A percentile compares a stretch with the other conserved stretches of the same genome.
Evolutionary conservation across 441 rosid genomes (phyloP).

Genomic region (Populus hybrid): DNA sequence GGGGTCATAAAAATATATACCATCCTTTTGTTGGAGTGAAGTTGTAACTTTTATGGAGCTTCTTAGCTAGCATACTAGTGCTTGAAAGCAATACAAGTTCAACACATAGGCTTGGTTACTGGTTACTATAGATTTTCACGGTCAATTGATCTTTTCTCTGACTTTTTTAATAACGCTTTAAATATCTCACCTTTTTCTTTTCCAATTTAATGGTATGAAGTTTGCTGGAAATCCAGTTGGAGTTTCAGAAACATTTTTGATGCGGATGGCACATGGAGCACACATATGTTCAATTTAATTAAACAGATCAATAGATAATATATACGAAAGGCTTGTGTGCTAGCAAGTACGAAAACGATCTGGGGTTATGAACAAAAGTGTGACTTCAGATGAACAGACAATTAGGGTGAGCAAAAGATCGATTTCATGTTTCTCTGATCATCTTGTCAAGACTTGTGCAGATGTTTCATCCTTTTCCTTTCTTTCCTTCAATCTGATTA

Average conservation of each 20-base stretch:
- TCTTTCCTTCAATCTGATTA: constrained; percentile 4
- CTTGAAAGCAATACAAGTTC: too few species aligned
- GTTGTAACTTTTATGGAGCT: too few species aligned
- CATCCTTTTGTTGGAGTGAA: too few species aligned
- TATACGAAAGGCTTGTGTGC: constrained; percentile 33
- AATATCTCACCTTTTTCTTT: not conserved
- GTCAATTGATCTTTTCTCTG: not conserved
- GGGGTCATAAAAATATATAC: too few species aligned
- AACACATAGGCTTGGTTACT: too few species aligned
- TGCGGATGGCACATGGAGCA: constrained; percentile 99
- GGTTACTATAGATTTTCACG: not conserved
- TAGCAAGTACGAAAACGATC: constrained; percentile 38
- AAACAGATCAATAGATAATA: constrained; percentile 40
- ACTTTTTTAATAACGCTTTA: not conserved
- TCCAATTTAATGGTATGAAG: constrained; percentile 45
- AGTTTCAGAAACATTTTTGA: constrained; percentile 91
- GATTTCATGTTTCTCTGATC: constrained; percentile 91
- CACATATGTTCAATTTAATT: constrained; percentile 47
- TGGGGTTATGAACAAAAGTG: constrained; percentile 41
- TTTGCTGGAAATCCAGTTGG: constrained; percentile 97
- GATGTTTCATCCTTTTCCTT: constrained; percentile 37
- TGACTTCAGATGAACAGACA: constrained; percentile 70
- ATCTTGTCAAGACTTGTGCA: constrained; percentile 91
- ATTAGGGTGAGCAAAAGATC: constrained; percentile 72
- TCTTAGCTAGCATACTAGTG: too few species aligned